Evolutionary conservation across 2,329 filamentous ascomycete genomes (phyloP), one percentile per base, ranked within the genome.

Genomic region (Colletotrichum sp.): DNA sequence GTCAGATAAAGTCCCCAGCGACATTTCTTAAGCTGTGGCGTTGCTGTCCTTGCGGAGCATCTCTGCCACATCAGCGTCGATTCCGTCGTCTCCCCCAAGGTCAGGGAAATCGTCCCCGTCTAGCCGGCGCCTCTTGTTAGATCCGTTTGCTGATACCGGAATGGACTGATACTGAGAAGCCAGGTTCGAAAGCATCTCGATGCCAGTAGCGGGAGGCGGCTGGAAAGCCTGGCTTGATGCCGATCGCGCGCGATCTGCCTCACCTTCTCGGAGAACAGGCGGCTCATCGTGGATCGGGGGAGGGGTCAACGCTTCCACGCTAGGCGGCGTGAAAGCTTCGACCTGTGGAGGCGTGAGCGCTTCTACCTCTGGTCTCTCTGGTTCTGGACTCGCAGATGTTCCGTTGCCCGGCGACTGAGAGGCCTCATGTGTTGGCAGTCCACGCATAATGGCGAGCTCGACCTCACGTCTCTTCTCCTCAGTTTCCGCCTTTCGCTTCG

Each of bases 371-470:
- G 96, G 96, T 38, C 95, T 92, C 76, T 93, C 92, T 30, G 88
- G 83, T 16, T 84, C 83, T 5, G 87, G 87, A 76, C 84, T 89
- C 48, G 84, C 85, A n/a, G 83, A 84, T 43, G 88, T 81, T 65
- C 87, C 84, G 10, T 87, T 86, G 4, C 88, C 87, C 5, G 88
- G 85, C 12, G 91, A 87, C 10, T 84, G 84, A 62, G 87, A 85
- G 24, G 87, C 85, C 73, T 91, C 89, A 69, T 87, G 87, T 10
- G 92, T 90, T 2, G 91, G 90, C 16, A 98, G 89, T 10, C 95
- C 95, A 67, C 94, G 92, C 90, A 99, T 95, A 79, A 99, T 98
- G 65, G 92, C 93, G 78, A 96, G 92, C 84, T 99, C 97, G 9
- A 99, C 96, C 64, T 97, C 94, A 68, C 93, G 92, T 84, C 97